A percentile compares a stretch with the other conserved stretches of the same genome.
phyloP scores from a whole-genome alignment of 805 yeast genomes.

The Cyberlindnera xishuangbannaensis region DNA sequence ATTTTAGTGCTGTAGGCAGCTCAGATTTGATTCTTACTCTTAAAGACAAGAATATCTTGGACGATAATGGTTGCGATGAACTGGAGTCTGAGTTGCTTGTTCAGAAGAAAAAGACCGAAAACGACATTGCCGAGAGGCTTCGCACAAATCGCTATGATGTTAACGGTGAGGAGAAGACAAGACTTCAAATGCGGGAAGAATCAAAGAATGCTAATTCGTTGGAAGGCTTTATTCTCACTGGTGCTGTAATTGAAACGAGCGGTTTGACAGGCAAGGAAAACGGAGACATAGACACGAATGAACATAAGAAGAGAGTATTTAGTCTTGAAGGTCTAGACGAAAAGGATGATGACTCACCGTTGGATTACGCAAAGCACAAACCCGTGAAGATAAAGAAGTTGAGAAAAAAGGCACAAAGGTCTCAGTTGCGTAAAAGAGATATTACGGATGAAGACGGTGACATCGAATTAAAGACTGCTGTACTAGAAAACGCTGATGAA shows the following conservation, averaged over 20 bases:
- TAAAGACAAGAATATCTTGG: constrained; percentile 18
- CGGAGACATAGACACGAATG: not conserved
- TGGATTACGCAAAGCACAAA: constrained; percentile 23
- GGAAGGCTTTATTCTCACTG: constrained; percentile 16
- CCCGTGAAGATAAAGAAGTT: constrained; percentile 28
- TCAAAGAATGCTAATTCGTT: constrained; percentile 4
- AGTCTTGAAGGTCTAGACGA: constrained; percentile 10
- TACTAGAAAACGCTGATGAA: constrained; percentile 23
- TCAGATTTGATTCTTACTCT: constrained; percentile 20
- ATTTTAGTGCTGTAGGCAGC: constrained; percentile 6
- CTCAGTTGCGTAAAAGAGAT: constrained; percentile 9
- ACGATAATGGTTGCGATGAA: constrained; percentile 21
- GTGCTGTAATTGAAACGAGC: constrained; percentile 3
- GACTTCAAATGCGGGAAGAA: constrained; percentile 16
- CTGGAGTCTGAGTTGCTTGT: constrained; percentile 19
- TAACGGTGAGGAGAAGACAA: constrained; percentile 12
- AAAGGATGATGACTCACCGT: constrained; percentile 1
- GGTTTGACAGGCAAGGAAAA: not conserved
- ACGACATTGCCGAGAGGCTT: constrained; percentile 12
- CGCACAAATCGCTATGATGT: constrained; percentile 10
- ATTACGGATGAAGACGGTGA: constrained; percentile 17
- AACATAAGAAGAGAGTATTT: constrained; percentile 7
- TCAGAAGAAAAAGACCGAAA: constrained; percentile 13
- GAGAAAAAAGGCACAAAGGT: constrained; percentile 12
- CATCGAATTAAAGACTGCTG: constrained; percentile 23